Percentiles rank a stretch among this genome's conserved stretches.
Evolutionary conservation across 768 basidiomycete species (phyloP).

Genomic region (Auricularia auricula-judae): DNA sequence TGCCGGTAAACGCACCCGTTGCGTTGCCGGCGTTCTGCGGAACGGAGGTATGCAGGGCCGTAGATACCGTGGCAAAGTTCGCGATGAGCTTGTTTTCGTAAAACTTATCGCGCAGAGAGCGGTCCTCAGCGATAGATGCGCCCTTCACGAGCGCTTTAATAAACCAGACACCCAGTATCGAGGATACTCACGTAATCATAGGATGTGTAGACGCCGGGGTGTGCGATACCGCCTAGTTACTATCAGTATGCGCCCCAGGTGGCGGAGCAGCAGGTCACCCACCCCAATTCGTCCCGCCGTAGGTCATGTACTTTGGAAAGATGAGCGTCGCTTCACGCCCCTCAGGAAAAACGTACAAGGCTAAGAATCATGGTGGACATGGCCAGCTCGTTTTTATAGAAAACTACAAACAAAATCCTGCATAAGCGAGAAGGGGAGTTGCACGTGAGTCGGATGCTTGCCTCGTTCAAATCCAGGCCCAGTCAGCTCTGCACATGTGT

Average conservation of each 20-base stretch:
- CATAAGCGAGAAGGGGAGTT: no score
- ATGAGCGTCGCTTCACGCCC: no score
- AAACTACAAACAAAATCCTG: no score
- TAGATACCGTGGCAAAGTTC: slow-evolving; percentile 15
- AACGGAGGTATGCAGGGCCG: slow-evolving; percentile 14
- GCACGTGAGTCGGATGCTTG: no score
- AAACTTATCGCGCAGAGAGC: slow-evolving; percentile 17
- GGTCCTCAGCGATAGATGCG: slow-evolving; percentile 18
- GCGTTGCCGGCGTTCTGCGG: slow-evolving; percentile 6
- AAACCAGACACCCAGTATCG: no score
- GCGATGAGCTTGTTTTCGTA: slow-evolving; percentile 20
- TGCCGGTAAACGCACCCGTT: slow-evolving; percentile 11
- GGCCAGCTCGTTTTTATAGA: slow-evolving; percentile 37
- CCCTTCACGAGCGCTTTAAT: slow-evolving; percentile 38
- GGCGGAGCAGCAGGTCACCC: no score
- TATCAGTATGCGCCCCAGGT: no score
- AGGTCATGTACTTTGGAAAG: slow-evolving; percentile 46
- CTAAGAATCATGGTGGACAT: slow-evolving; percentile 38
- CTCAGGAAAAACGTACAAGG: slow-evolving; percentile 54
- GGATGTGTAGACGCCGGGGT: slow-evolving; percentile 44
- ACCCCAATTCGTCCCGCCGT: slow-evolving; percentile 40
- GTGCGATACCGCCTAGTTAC: slow-evolving; percentile 26
- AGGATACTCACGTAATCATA: slow-evolving; percentile 19
- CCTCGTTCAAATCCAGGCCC: slow-evolving; percentile 34
- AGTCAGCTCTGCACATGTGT: slow-evolving; percentile 9